These are phyloP conservation scores for Sporothrix brasiliensis DNA, from an alignment of 2,329 filamentous ascomycete genomes.

Conservation along the genomic window DNA sequence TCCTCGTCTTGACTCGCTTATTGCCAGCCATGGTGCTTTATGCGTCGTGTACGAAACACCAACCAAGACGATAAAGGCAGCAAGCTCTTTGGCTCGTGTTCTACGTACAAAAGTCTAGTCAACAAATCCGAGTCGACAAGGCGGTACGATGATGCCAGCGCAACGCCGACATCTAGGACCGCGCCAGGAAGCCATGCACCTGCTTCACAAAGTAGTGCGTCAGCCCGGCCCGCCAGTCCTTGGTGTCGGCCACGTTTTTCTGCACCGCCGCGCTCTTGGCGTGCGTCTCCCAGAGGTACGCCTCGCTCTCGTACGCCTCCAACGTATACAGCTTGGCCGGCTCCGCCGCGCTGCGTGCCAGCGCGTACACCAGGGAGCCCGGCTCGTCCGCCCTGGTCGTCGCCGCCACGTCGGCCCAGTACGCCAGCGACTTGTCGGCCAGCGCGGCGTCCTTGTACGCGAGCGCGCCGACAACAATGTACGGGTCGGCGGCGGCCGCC, in stretches of 20 bases:
- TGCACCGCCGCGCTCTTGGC: constrained; percentile 40
- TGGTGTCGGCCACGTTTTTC: constrained; percentile 38
- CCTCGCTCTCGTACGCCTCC: constrained; percentile 40
- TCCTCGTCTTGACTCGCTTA: not conserved
- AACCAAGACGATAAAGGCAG: not conserved
- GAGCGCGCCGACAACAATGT: constrained; percentile 39
- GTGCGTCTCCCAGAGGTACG: constrained; percentile 40
- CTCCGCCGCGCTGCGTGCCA: constrained; percentile 37
- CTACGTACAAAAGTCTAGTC: not conserved
- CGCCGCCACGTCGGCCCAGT: constrained; percentile 40
- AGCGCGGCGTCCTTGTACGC: constrained; percentile 39
- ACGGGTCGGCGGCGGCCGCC: constrained; percentile 35
- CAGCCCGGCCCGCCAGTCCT: constrained; percentile 38
- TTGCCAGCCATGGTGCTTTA: not conserved
- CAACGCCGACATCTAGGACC: not conserved
- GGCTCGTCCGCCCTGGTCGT: constrained; percentile 36
- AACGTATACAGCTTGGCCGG: constrained; percentile 37
- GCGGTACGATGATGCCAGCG: too few relatives aligned
- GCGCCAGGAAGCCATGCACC: constrained; percentile 37
- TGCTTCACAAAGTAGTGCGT: constrained; percentile 38
- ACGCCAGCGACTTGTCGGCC: constrained; percentile 36
- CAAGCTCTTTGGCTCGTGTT: too few relatives aligned
- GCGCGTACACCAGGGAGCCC: constrained; percentile 39
- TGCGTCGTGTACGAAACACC: not conserved
- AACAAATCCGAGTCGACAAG: too few relatives aligned